Evolutionary conservation across 345 rosid genomes (phyloP).

Genomic region (Populus ilicifolia): DNA sequence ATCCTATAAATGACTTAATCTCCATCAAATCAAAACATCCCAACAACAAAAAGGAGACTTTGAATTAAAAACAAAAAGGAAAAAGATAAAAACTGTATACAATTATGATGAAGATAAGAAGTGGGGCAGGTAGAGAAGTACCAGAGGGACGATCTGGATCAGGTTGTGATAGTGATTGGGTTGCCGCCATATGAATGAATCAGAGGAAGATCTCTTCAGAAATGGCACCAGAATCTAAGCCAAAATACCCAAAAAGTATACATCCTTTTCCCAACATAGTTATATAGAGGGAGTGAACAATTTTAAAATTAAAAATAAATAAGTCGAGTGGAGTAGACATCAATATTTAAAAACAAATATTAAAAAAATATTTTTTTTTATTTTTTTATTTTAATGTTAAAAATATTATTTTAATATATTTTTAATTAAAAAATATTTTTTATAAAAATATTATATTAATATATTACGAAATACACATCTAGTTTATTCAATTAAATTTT

Average conservation of each 20-base stretch:
- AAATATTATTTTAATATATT: no score
- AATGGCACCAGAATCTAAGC: constrained; percentile 28
- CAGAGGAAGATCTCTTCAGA: constrained; percentile 33
- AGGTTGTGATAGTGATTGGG: constrained; percentile 38
- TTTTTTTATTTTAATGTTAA: no score
- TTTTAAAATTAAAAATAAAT: no score
- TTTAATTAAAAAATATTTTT: no score
- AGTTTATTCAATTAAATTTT: no score
- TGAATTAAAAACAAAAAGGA: background rate
- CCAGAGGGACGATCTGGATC: constrained; percentile 58
- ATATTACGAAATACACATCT: no score
- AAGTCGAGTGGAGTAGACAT: background rate
- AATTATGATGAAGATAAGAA: background rate
- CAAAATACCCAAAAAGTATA: background rate
- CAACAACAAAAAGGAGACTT: background rate
- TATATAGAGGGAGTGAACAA: background rate
- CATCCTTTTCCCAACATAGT: background rate
- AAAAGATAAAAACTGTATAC: background rate
- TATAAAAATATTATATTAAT: no score
- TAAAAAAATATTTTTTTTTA: no score
- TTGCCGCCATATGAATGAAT: constrained; percentile 58
- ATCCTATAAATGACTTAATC: background rate
- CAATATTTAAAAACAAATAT: no score
- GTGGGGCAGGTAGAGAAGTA: constrained; percentile 32
- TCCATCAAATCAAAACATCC: background rate